Evolutionary conservation across 106 monocot species (phyloP).

Genomic region (Dactylorhiza incarnata): DNA sequence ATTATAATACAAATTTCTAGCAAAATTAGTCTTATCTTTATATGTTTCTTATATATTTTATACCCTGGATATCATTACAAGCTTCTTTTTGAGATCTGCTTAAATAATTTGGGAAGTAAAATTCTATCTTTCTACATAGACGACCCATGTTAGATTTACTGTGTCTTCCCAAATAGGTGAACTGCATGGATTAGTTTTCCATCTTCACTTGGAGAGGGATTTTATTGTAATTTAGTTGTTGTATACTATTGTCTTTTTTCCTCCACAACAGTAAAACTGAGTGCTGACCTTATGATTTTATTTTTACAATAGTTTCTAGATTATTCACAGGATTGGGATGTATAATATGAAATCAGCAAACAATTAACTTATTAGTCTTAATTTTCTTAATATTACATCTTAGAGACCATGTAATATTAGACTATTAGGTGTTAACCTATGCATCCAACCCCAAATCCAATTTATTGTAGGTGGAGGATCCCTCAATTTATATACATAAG

Average conservation of each 20-base stretch:
- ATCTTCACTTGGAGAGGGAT: no score
- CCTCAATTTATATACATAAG: no score
- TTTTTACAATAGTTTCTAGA: not conserved
- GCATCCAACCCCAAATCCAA: no score
- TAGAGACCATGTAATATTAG: not conserved
- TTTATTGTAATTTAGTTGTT: no score
- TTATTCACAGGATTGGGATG: not conserved
- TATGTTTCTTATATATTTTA: conserved; percentile 3
- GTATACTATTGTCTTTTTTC: not conserved
- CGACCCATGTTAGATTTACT: not conserved
- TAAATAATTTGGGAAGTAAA: not conserved
- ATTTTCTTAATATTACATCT: not conserved
- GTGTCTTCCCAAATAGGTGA: not conserved
- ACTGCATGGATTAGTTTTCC: no score
- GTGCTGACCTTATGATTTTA: not conserved
- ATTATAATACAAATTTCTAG: not conserved
- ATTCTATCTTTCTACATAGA: not conserved
- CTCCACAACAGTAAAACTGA: not conserved
- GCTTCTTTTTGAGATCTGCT: not conserved
- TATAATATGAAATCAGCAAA: not conserved
- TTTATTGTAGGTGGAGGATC: no score
- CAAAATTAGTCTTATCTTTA: not conserved
- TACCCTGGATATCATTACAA: not conserved
- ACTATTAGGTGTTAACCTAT: no score
- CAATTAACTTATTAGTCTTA: not conserved